Percentiles rank a stretch among this genome's conserved stretches.
These are phyloP conservation scores for Setaria italica DNA, from an alignment of 202 grass and related monocot genomes.

Conservation along the genomic window DNA sequence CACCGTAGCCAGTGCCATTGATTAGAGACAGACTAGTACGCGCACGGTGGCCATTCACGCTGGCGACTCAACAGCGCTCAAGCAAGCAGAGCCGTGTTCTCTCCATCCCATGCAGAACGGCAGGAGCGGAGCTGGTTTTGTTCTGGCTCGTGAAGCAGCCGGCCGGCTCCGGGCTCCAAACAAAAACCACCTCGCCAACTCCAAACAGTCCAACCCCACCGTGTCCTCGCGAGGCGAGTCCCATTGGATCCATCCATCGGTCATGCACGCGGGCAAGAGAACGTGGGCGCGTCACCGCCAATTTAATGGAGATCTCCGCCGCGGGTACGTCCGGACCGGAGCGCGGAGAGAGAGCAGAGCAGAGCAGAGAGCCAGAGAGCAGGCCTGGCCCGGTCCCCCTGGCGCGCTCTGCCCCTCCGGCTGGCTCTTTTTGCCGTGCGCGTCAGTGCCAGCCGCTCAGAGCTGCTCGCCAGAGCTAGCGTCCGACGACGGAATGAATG, in stretches of 20 bases:
- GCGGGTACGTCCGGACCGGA: conserved; percentile 14
- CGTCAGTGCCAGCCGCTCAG: neutral
- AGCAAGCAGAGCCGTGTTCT: neutral
- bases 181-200: neutral
- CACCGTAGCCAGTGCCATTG: neutral
- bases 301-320: conserved; percentile 39
- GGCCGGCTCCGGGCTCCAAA: neutral
- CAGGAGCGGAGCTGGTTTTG: neutral
- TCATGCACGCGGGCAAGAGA: neutral
- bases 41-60: neutral
- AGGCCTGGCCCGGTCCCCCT: neutral
- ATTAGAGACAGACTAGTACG: neutral
- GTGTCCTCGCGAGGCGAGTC: too few relatives aligned
- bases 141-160: neutral
- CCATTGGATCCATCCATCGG: neutral
- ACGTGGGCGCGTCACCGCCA: conserved; percentile 17
- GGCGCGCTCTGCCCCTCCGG: conserved; percentile 1
- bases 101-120: neutral
- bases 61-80: neutral
- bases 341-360: neutral
- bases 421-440: conserved; percentile 43
- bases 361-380: neutral
- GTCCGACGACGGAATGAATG: neutral
- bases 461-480: neutral
- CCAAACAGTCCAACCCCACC: too few relatives aligned